A percentile compares a stretch with the other conserved stretches of the same genome.
Conservation (phyloP, 164 flowering plant species). For the Vitis rotundifolia region DNA sequence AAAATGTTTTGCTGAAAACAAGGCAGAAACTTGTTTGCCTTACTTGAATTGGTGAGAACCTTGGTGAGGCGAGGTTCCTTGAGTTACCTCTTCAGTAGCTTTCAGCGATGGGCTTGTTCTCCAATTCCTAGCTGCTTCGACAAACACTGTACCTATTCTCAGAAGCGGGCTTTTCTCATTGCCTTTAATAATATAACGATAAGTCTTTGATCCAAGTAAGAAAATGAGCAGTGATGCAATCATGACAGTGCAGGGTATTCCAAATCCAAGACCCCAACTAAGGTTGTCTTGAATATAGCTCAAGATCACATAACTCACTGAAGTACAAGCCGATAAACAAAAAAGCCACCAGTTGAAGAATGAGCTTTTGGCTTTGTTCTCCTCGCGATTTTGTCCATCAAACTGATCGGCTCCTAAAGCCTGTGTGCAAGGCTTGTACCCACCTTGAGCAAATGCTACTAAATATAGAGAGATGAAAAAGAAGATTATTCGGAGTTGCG, state of each 20-base stretch:
- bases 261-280: conserved; percentile 23
- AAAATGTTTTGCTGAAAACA: background rate
- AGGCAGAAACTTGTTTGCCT: background rate
- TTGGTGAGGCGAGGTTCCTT: conserved; percentile 5
- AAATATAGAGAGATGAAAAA: conserved; percentile 22
- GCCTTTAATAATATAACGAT: conserved; percentile 11
- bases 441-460: conserved; percentile 24
- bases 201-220: conserved; percentile 20
- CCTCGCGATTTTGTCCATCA: too few relatives aligned
- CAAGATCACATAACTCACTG: conserved; percentile 1
- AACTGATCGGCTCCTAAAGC: conserved; percentile 10
- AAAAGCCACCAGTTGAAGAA: conserved; percentile 19
- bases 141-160: conserved; percentile 17
- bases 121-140: conserved; percentile 19
- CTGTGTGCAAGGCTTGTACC: background rate
- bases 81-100: conserved; percentile 3
- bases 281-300: conserved; percentile 25
- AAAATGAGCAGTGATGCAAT: conserved; percentile 12
- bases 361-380: too few relatives aligned
- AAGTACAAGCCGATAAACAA: conserved; percentile 7
- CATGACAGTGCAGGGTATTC: conserved; percentile 28
- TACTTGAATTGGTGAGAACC: conserved; percentile 12
- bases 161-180: conserved; percentile 9
- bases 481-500: conserved; percentile 9
- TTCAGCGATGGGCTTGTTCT: background rate